These are phyloP conservation scores for Aspergillus arachidicola DNA, from an alignment of 2,329 filamentous ascomycete genomes.

Conservation along the genomic window DNA sequence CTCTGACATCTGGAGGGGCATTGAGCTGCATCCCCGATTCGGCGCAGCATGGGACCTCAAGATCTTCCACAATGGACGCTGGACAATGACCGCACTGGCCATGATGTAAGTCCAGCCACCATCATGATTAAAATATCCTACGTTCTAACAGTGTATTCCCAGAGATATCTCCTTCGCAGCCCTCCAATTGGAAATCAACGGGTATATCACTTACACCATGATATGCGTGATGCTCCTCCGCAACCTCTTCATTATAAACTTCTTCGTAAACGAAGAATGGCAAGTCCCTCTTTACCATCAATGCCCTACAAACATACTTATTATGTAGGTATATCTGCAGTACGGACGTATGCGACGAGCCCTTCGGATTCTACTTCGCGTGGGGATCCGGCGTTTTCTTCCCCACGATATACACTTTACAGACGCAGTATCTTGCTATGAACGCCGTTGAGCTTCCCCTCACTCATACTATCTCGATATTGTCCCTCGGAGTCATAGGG, in stretches of 20 bases:
- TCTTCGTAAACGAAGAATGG: not conserved
- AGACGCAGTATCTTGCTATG: not conserved
- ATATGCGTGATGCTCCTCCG: not conserved
- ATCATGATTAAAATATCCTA: not conserved
- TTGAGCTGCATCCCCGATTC: conserved; percentile 51
- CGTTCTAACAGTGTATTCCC: not conserved
- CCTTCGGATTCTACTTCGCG: not conserved
- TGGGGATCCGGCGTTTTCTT: not conserved
- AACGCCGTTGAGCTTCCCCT: not conserved
- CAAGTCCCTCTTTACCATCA: not conserved
- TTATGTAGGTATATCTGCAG: not conserved
- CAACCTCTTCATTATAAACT: not conserved
- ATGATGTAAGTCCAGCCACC: conserved; percentile 23
- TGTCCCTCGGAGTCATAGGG: not conserved
- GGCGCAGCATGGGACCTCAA: conserved; percentile 51
- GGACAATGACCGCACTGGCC: conserved; percentile 54
- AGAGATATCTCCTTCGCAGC: not conserved
- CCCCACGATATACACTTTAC: not conserved
- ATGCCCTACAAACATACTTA: not conserved
- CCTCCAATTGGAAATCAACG: not conserved
- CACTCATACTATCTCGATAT: not conserved
- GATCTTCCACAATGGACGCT: conserved; percentile 51
- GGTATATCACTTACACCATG: not conserved
- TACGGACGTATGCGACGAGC: not conserved
- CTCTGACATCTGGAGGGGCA: conserved; percentile 52